These are phyloP conservation scores for Astragalus membranaceus DNA, from an alignment of 306 rosid species.

Conservation along the genomic window DNA sequence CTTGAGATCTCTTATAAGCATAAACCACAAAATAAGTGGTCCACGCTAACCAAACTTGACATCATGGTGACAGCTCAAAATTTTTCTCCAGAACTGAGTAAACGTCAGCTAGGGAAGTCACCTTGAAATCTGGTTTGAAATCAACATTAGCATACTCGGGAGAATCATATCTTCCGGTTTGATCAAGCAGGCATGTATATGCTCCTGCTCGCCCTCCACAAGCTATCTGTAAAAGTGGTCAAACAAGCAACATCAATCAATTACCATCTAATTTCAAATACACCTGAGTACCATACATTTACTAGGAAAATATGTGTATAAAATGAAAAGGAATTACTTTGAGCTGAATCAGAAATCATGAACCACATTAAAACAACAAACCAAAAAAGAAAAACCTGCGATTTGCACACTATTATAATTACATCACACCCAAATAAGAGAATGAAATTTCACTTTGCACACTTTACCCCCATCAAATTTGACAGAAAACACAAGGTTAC, in stretches of 20 bases:
- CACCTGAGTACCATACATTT: background rate
- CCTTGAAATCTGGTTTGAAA: constrained; percentile 75
- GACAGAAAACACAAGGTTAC: background rate
- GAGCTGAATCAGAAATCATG: background rate
- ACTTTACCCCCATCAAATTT: background rate
- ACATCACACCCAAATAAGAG: background rate
- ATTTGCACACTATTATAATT: background rate
- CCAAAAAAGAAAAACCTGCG: background rate
- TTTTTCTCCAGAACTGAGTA: constrained; percentile 46
- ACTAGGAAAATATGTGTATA: background rate
- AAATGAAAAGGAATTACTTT: constrained; percentile 13
- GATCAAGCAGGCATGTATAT: constrained; percentile 78
- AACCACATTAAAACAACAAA: constrained; percentile 1
- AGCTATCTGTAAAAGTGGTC: constrained; percentile 43
- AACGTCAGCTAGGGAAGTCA: constrained; percentile 67
- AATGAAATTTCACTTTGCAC: background rate
- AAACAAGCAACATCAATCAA: constrained; percentile 5
- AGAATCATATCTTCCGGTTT: constrained; percentile 66
- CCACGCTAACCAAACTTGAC: background rate
- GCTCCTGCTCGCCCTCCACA: constrained; percentile 91
- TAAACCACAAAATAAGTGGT: constrained; percentile 4
- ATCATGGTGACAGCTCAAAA: constrained; percentile 68
- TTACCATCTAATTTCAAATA: background rate
- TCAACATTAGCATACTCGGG: constrained; percentile 39
- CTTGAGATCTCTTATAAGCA: constrained; percentile 3